Base-by-base conservation (phyloP, 306 rosid genomes). In the Fragaria ananassa region DNA sequence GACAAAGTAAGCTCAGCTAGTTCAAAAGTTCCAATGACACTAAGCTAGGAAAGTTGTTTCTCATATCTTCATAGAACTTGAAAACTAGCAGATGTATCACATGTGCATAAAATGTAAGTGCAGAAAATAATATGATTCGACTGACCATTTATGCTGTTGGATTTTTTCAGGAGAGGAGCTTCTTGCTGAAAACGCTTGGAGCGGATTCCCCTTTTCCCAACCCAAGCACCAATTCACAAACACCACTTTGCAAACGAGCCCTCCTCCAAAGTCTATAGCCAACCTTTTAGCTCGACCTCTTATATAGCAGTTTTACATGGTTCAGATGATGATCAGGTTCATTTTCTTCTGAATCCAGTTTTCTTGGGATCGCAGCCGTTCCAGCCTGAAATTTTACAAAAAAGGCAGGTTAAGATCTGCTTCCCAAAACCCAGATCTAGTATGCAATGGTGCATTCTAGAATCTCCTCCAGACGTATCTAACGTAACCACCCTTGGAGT, bases 221-320 rank as follows among this genome's bases (percentile, higher is more conserved):
- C 68, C 89, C 83, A 74, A 75, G 77, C 65, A 79, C 81, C 71
- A 88, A 89, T 69, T 88, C 90, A 65, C 97, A 88, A 71, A 92
- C 97, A 19, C 99, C 99, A 31, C 74, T 87, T 74, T 96, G 99
- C 97, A 96, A 93, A 91, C 87, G 99, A 88, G 90, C 96, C 79
- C 96, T 96, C 70, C 91, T 96, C 71, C 93, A 90, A 7, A 91
- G 97, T 77, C 88, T 88, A 87, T 91, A 87, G 80, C 74, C 77
- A 57, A 61, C 81, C 71, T 70, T 71, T 79, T 75, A 84, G 78
- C 72, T 79, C 73, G 77, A 75, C 81, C 88, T 81, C 78, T 78
- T 44, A 70, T 57, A 68, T 35, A 47, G 47, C 78, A 75, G 74
- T 74, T 76, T 61, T 77, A 66, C 68, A 45, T 62, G 70, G 60